Evolutionary conservation across 129 eudicot genomes (phyloP).

Genomic region (Helianthus tuberosus): DNA sequence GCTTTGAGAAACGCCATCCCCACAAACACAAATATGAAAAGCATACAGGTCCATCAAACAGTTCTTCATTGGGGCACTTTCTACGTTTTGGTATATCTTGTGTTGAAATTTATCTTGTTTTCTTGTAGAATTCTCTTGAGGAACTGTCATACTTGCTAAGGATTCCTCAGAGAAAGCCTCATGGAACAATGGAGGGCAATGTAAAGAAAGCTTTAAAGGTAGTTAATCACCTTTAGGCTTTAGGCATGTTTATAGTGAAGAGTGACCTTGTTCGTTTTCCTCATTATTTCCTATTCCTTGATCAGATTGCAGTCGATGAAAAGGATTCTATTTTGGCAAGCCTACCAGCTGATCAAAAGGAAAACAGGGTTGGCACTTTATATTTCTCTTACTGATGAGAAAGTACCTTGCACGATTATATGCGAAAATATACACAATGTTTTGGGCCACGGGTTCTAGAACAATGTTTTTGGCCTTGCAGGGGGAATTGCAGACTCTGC

Average conservation of each 20-base stretch:
- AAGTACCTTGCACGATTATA: conserved; percentile 51
- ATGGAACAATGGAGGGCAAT: too few species aligned
- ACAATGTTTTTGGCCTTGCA: conserved; percentile 30
- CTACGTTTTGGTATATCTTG: neutral
- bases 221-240: too few species aligned
- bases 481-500: conserved; percentile 85
- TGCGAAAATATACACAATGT: neutral
- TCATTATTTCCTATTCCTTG: too few species aligned
- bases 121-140: conserved; percentile 76
- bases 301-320: too few species aligned
- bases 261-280: too few species aligned
- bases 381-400: conserved; percentile 77
- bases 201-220: too few species aligned
- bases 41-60: conserved; percentile 65
- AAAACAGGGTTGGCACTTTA: too few species aligned
- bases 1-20: conserved; percentile 98
- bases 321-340: too few species aligned
- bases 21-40: conserved; percentile 89
- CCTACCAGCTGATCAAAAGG: too few species aligned
- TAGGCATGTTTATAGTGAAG: too few species aligned
- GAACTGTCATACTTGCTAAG: too few species aligned
- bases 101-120: conserved; percentile 1
- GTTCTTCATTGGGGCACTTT: neutral
- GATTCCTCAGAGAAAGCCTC: too few species aligned
- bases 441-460: conserved; percentile 1